Evolutionary conservation across 495 filamentous ascomycete species (phyloP), one percentile per base, ranked within the genome.

Genomic region (Podospora fimiseda): DNA sequence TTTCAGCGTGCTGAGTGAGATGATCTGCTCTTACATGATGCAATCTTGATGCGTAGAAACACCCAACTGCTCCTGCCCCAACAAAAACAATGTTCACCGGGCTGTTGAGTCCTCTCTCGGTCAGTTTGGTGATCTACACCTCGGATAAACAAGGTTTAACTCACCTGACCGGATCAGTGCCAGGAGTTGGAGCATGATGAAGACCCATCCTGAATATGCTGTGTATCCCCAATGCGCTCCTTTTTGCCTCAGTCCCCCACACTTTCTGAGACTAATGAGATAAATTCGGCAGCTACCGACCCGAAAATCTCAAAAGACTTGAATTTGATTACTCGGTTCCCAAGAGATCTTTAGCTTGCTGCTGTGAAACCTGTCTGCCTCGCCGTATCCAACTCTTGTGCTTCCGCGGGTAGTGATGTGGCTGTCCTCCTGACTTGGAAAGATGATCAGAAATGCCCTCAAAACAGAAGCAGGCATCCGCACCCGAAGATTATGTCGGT

Each of bases 61-160:
- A 78, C 23, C 79, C 79, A 16, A 82, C 77, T 43, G 79, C 79
- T 39, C 79, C 79, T 16, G 78, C 78, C 51, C 79, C 79, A 47
- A 81, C 73, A 50, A 82, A 76, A 53, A 81, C 68, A 53, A 80
- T 67, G 45, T 77, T 65, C n/a, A 71, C 64, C 18, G 75, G 71
- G 33, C 73, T 75, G 46, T 41, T 20, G 37, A 18, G n/a, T n/a
- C 47, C 33, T 43, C 22, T 46, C 5, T 15, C 3, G 13, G 43
- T 64, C 48, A 60, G 61, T 45, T n/a, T n/a, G n/a, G n/a, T 33
- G 9, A 47, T 14, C 20, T 41, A 3, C 8, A 40, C 0, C 27
- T 27, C n/a, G 2, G n/a, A 24, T 5, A 2, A 13, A 16, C 2
- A 9, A 16, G 4, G 24, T 5, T 18, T 7, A n/a, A 16, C 4